Base-by-base conservation (phyloP, 1,139 yeast genomes). In the Saccharomycopsis crataegensis region DNA sequence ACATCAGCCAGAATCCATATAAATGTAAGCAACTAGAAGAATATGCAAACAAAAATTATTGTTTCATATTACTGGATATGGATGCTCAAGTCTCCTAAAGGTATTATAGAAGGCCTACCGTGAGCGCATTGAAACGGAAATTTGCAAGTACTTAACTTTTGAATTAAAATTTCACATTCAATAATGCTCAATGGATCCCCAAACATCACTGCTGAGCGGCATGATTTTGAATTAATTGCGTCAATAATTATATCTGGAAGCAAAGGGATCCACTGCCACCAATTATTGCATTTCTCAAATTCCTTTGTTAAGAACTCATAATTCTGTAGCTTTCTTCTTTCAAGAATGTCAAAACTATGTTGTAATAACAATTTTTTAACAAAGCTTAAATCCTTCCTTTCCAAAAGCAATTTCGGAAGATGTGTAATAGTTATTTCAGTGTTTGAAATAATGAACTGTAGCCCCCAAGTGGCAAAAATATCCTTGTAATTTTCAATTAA, bases 91-190 rank as follows among this genome's bases (percentile, higher is more conserved):
- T 67, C 64, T 22, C 70, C 74, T 8, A 85, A 54, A 0, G 94
- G 91, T 0, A 81, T 76, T 12, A 85, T 67, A 0, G 91, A 78
- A 0, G 96, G 96, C 52, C 96, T 67, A 0, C 96, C 96, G 66
- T 89, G 96, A 0, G 96, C 96, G 71, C 96, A 89, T 55, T 78
- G 82, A 59, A 86, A 85, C 0, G 96, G 96, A 14, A 75, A 66
- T 16, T 67, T 62, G 62, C 96, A 87, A 2, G 56, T 44, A 0
- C 71, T 61, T 32, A 88, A 69, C 1, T 67, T 59, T 0, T 54
- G 48, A 0, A 87, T 61, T 48, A 86, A 61, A 0, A 61, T 48
- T 2, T 61, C 56, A 70, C 89, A 83, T 33, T 81, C 77, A 0
- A 57, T 58, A 1, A 48, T 53, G 0, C 71, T 61, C 43, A 89